Evolutionary conservation across 2,329 filamentous ascomycete species (phyloP).

Genomic region (Pezicula radicicola): DNA sequence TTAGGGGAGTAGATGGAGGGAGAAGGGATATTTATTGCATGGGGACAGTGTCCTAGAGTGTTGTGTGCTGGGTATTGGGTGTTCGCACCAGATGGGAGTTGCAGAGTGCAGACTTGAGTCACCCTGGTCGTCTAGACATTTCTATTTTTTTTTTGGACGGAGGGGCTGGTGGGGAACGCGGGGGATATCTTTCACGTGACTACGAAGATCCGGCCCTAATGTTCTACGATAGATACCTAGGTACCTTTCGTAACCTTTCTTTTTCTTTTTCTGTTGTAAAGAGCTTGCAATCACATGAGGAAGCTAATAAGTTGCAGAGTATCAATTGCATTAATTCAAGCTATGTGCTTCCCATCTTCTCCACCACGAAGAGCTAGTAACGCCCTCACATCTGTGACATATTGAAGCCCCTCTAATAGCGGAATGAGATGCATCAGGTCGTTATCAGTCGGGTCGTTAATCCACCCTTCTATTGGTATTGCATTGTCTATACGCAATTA

Average conservation of each 20-base stretch:
- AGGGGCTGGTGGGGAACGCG: no score
- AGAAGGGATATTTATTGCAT: no score
- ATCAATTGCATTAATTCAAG: constrained; percentile 6
- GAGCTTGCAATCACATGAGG: neutral
- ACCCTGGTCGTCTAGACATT: no score
- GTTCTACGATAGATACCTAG: no score
- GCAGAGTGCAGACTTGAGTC: no score
- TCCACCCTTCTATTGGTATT: constrained; percentile 98
- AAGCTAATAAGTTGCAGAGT: neutral
- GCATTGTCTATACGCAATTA: constrained; percentile 74
- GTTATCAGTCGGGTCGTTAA: constrained; percentile 95
- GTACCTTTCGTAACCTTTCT: neutral
- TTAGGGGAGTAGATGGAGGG: no score
- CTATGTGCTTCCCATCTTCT: constrained; percentile 60
- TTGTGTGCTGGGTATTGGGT: no score
- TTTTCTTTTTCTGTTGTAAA: neutral
- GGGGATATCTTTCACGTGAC: no score
- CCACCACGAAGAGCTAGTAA: constrained; percentile 85
- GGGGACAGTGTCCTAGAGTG: no score
- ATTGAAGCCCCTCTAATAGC: constrained; percentile 89
- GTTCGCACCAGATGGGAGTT: no score
- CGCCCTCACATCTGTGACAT: constrained; percentile 92
- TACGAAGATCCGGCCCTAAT: no score
- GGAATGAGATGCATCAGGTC: constrained; percentile 91
- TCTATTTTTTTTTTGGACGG: no score